Evolutionary conservation across 2,329 filamentous ascomycete species (phyloP).

Genomic region (Exophiala oligosperma): DNA sequence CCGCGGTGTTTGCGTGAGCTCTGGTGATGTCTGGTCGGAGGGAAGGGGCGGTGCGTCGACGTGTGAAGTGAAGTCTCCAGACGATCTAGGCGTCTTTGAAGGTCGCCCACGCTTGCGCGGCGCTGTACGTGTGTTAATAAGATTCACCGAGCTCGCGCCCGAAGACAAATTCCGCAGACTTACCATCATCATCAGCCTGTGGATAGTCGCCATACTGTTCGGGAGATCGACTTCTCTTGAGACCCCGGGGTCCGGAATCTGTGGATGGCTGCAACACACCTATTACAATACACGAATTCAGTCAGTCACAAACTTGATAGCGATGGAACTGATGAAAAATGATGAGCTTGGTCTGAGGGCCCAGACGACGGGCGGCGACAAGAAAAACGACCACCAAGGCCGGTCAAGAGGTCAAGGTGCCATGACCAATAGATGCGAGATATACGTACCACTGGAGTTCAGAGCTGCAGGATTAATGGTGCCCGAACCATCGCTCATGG

Average conservation of each 20-base stretch:
- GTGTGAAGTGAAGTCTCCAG: conserved; percentile 34
- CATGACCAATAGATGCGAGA: conserved; percentile 15
- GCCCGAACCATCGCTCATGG: conserved; percentile 69
- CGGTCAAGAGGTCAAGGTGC: conserved; percentile 3
- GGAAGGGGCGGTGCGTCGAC: conserved; percentile 33
- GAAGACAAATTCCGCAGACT: conserved; percentile 40
- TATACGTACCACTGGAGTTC: conserved; percentile 68
- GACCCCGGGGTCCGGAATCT: conserved; percentile 59
- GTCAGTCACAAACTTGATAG: conserved; percentile 31
- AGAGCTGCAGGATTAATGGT: conserved; percentile 90
- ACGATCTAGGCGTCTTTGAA: conserved; percentile 47
- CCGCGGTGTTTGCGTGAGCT: conserved; percentile 41
- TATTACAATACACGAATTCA: conserved; percentile 35
- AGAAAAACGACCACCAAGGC: background rate
- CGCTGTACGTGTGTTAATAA: conserved; percentile 24
- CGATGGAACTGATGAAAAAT: conserved; percentile 15
- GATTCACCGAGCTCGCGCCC: background rate
- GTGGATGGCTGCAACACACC: conserved; percentile 40
- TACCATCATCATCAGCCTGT: conserved; percentile 59
- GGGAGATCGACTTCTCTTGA: conserved; percentile 79
- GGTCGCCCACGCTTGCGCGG: conserved; percentile 53
- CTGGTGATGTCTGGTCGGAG: conserved; percentile 32
- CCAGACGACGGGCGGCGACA: no score
- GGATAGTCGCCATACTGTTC: conserved; percentile 60
- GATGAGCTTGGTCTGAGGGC: conserved; percentile 10